Base-by-base conservation (phyloP, 164 flowering plant species). In the Paratinospora sagittata region DNA sequence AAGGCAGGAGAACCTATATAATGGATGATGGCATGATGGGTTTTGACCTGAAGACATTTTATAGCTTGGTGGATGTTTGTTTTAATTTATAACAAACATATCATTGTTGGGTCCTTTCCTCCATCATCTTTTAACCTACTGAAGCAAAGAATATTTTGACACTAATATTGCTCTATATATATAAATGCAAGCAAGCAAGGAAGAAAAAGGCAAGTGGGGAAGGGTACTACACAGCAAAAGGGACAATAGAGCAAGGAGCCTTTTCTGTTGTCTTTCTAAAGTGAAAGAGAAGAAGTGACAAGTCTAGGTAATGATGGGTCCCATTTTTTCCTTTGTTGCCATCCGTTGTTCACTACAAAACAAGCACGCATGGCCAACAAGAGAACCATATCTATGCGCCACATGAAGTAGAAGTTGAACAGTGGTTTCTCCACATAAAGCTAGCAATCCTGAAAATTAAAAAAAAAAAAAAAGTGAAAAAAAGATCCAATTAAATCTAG, bases 281-380 rank as follows among this genome's bases (percentile, higher is more conserved):
- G 47, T 43, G 47, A 43, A 30, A 30, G 34, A 30, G 34, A 30
- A 30, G 34, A 43, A 43, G 47, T 43, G 47, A 43, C 47, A 43
- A 43, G 47, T 43, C 47, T 43, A 9, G 12, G 5, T 43, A 43
- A 43, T 43, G 8, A 9, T 21, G 63, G 47, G 68, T 7, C 67
- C 68, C 74, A 11, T 17, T 34, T 37, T 21, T 8, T 21, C 17
- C 37, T 67, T 37, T 73, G 39, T 41, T 73, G 75, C 65, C 60
- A 58, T 73, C 52, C 58, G 60, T 27, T 67, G 27, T 33, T 73
- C 75, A 67, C 47, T 73, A 60, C 70, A 30, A 73, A 73, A 73
- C 75, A 67, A 41, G 55, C 70, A 58, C 70, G 70, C 75, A 73
- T 67, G 75, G 75, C 75, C 75, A 73, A 73, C 75, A 67, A 67